Percentiles rank a stretch among this genome's conserved stretches.
Evolutionary conservation across 2,329 filamentous ascomycete species (phyloP).

Genomic region (Coniochaeta hoffmannii): DNA sequence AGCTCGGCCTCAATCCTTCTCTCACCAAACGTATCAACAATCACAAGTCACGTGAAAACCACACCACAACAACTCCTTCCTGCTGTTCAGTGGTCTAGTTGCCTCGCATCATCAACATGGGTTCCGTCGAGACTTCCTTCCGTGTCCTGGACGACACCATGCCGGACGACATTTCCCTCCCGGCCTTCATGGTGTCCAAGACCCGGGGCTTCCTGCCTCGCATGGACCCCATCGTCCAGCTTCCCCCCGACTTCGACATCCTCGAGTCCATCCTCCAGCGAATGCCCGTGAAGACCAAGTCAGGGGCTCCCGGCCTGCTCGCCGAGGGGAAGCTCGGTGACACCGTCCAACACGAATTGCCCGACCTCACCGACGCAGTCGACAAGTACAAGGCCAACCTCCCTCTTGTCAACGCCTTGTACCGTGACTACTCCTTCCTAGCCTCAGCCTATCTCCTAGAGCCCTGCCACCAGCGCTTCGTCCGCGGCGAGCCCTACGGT

Average conservation of each 20-base stretch:
- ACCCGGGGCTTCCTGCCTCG: constrained; percentile 68
- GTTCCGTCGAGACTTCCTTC: constrained; percentile 38
- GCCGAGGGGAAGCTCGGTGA: constrained; percentile 67
- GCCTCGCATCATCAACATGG: constrained; percentile 25
- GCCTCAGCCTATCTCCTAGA: constrained; percentile 86
- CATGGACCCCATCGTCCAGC: constrained; percentile 49
- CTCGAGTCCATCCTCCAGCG: constrained; percentile 65
- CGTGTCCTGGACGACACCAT: constrained; percentile 55
- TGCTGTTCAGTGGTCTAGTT: background rate
- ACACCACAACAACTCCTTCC: background rate
- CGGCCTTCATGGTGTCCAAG: constrained; percentile 74
- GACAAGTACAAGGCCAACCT: constrained; percentile 68
- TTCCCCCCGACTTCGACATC: constrained; percentile 67
- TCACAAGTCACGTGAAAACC: background rate
- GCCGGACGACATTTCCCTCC: constrained; percentile 55
- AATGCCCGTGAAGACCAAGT: constrained; percentile 70
- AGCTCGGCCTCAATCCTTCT: constrained; percentile 5
- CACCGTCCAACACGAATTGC: constrained; percentile 64
- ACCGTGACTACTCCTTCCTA: constrained; percentile 87
- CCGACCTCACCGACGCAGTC: constrained; percentile 67
- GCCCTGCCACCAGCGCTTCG: constrained; percentile 72
- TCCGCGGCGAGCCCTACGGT: constrained; percentile 69
- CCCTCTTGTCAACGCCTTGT: constrained; percentile 75
- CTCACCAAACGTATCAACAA: background rate
- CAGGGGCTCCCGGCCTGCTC: constrained; percentile 70